Evolutionary conservation across 2,329 filamentous ascomycete species (phyloP).

Genomic region (Mollisia scopiformis): DNA sequence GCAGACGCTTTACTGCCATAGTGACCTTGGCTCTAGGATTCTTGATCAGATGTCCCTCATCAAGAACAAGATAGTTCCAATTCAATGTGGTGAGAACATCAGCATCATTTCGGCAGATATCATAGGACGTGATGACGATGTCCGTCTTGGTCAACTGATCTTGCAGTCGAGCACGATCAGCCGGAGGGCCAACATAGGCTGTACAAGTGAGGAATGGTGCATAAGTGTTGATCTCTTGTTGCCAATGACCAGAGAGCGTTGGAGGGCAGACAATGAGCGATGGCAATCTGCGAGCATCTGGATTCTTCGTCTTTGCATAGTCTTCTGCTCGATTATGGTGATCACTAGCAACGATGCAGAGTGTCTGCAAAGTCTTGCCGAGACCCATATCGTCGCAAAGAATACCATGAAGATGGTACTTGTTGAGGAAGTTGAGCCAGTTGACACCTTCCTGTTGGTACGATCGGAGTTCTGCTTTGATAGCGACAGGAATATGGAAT

Average conservation of each 20-base stretch:
- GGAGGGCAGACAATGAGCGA: conserved; percentile 96
- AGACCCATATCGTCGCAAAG: conserved; percentile 99
- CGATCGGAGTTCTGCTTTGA: conserved; percentile 93
- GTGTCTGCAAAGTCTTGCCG: conserved; percentile 94
- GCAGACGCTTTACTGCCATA: conserved; percentile 84
- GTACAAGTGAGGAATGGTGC: conserved; percentile 90
- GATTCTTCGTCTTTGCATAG: conserved; percentile 77
- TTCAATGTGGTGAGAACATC: conserved; percentile 80
- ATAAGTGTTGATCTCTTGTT: conserved; percentile 95
- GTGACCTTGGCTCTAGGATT: conserved; percentile 97
- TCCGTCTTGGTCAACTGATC: conserved; percentile 76
- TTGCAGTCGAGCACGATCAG: conserved; percentile 74
- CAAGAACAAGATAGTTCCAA: conserved; percentile 97
- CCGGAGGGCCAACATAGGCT: conserved; percentile 88
- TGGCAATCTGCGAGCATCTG: conserved; percentile 78
- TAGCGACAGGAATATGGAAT: conserved; percentile 91
- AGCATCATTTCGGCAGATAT: conserved; percentile 95
- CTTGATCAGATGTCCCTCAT: conserved; percentile 98
- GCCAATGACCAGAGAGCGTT: conserved; percentile 96
- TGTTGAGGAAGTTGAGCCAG: conserved; percentile 97
- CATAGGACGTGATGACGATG: conserved; percentile 96
- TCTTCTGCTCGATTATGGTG: conserved; percentile 93
- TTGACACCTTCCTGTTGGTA: conserved; percentile 99
- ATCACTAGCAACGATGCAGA: conserved; percentile 97
- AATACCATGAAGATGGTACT: conserved; percentile 96